Evolutionary conservation across 306 rosid species (phyloP), one percentile per base, ranked within the genome.

Genomic region (Citrullus colocynthis): DNA sequence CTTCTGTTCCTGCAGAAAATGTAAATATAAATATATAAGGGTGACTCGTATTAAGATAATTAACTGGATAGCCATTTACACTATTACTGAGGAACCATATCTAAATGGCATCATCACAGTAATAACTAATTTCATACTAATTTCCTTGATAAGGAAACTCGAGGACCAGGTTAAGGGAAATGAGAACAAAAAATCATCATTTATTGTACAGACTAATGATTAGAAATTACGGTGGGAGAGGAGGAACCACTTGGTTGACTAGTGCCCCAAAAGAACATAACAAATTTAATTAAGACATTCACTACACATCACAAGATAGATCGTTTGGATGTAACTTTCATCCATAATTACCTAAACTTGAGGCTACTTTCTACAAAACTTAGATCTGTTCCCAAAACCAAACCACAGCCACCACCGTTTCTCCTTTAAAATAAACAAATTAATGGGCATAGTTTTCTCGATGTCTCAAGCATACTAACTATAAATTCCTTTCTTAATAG

Each of bases 1-100:
- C 57, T 90, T 87, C 84, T 90, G 90, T 18, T 89, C 97, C 98
- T 95, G 90, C 85, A 82, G 71, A 54, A 45, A 78, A 69, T 24
- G 78, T 78, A 41, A 61, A 78, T n/a, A 67, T 41, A n/a, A 41
- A 67, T 39, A n/a, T 65, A 17, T 18, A 41, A 69, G 56, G 18
- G 18, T 42, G 51, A 37, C 28, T n/a, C 52, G 8, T 18, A 36
- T 36, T 5, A n/a, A 64, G 9, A 39, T 16, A 63, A 63, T 63
- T 15, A 18, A 24, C 5, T 45, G 37, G 37, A 21, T 18, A n/a
- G n/a, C 6, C 41, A 30, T 62, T 18, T 62, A 64, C 1, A 36
- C 48, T 18, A 15, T 14, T 7, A 64, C 24, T 10, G 3, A 10
- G 42, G 7, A 14, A 30, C 41, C 67, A 32, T 62, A 30, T 64